Conservation (phyloP, 768 basidiomycete species). For the Hypholoma fasciculare region DNA sequence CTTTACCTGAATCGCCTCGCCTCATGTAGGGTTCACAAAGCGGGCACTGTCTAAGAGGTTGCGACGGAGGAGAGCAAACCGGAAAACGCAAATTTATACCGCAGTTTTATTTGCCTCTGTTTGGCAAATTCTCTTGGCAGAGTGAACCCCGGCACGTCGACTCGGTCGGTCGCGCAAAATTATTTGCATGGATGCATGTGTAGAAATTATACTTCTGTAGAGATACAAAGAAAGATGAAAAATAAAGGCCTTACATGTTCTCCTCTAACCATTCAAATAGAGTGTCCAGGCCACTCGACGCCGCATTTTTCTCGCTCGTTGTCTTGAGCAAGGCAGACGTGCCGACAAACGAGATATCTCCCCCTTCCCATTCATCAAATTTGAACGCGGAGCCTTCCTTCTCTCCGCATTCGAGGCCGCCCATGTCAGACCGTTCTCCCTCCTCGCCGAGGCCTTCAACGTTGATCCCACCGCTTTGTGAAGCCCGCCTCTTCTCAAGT, state of each 20-base stretch:
- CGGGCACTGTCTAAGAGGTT: conserved; percentile 77
- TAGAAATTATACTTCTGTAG: background rate
- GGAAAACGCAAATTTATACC: conserved; percentile 8
- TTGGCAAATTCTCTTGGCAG: background rate
- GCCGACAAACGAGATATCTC: conserved; percentile 68
- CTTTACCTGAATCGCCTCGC: conserved; percentile 71
- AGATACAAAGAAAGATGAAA: background rate
- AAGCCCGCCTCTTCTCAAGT: conserved; percentile 70
- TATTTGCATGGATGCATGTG: too few species aligned
- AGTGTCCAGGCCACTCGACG: conserved; percentile 37
- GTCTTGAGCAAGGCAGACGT: conserved; percentile 43
- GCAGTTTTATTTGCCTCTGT: conserved; percentile 5
- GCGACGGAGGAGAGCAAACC: conserved; percentile 36
- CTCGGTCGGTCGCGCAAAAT: too few species aligned
- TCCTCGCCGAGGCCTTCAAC: conserved; percentile 77
- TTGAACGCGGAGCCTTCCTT: conserved; percentile 57
- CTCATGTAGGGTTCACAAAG: conserved; percentile 39
- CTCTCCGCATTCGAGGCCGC: conserved; percentile 71
- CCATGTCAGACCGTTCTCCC: conserved; percentile 62
- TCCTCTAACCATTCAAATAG: conserved; percentile 53
- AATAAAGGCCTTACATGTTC: conserved; percentile 28
- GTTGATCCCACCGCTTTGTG: conserved; percentile 64
- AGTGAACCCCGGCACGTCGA: background rate
- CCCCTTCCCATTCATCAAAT: conserved; percentile 84
- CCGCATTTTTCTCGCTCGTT: conserved; percentile 36